phyloP scores from a whole-genome alignment of 2,329 filamentous ascomycete genomes.

The Aspergillus hortae region DNA sequence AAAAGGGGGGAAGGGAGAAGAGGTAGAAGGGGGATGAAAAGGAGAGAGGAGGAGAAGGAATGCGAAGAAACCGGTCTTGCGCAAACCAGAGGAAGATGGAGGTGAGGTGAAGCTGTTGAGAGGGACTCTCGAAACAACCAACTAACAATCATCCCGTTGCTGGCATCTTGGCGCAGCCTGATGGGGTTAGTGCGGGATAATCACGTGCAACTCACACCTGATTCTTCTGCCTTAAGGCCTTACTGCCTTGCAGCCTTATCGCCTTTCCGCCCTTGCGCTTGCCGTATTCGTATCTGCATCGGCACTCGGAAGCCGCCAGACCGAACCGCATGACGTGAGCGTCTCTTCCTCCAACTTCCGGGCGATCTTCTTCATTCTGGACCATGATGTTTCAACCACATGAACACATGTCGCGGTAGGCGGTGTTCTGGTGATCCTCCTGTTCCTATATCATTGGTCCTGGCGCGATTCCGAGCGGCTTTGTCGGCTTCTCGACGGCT shows the following conservation, averaged over 20 bases:
- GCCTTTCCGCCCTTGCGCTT: not conserved
- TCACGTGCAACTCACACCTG: not conserved
- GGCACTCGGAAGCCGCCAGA: not conserved
- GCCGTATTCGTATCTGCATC: not conserved
- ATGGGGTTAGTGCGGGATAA: not conserved
- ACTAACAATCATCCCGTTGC: conserved; percentile 11
- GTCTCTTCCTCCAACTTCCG: not conserved
- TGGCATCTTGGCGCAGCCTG: not conserved
- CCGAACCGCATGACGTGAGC: not conserved
- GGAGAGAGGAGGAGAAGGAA: conserved; percentile 6
- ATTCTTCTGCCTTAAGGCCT: not conserved
- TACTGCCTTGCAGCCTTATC: not conserved
- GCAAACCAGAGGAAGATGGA: not conserved
- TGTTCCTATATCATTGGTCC: not conserved
- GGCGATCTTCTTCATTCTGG: not conserved
- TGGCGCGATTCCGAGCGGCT: not conserved
- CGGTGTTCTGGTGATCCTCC: not conserved
- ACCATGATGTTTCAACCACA: not conserved
- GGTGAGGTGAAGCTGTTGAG: not conserved
- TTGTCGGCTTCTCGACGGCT: not conserved
- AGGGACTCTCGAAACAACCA: not conserved
- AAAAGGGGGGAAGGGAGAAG: conserved; percentile 10
- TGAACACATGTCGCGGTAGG: not conserved
- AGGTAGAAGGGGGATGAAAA: conserved; percentile 4
- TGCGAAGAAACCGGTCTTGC: conserved; percentile 20